Base-by-base conservation (phyloP, 192 early-diverging fungal genomes). In the Mortierella alpina region DNA sequence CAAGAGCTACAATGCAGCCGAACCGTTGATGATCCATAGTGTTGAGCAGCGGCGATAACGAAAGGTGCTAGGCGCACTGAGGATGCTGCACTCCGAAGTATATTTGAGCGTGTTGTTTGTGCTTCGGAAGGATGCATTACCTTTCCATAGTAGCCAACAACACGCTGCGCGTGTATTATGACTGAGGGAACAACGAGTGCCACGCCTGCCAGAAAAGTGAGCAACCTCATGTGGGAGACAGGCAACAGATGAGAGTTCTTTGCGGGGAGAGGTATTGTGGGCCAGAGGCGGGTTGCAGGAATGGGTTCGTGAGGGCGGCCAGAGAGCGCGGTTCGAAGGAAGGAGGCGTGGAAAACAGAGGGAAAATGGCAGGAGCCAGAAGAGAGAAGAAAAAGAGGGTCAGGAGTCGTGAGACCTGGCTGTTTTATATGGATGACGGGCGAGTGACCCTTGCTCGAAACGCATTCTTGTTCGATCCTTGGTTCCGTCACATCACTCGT, bases 91-190 rank as follows among this genome's bases (percentile, higher is more conserved):
- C 54, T 55, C n/a, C 54, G 41, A 17, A 7, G 41, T 13, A 31
- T 20, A 47, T 46, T 22, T 12, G 31, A 44, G 40, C n/a, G 23
- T 61, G 50, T 52, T 12, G 39, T n/a, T 12, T 31, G 31, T 31
- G 31, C 31, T 31, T 31, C 31, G 31, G 31, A 31, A 3, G 31
- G 31, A 3, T 31, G 31, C 31, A 14, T 66, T 79, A 79, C 75
- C 75, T 79, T 79, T 60, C 75, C 75, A 22, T 79, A 79, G 47
- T 79, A 79, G 66, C 69, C 75, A 12, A 79, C 75, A 8, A 79
- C 58, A 9, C 75, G 75, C 14, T 79, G 75, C 7, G 75, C 68
- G 15, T 63, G 63, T 6, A 64, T 46, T 11, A 58, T 41, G 52
- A 72, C 51, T 10, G 63, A 49, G 20, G 69, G 65, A 20, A 79